Percentiles rank a stretch among this genome's conserved stretches.
Evolutionary conservation across 176 grass and related monocot genomes (phyloP).

Genomic region (Bolboschoenus planiculmis): DNA sequence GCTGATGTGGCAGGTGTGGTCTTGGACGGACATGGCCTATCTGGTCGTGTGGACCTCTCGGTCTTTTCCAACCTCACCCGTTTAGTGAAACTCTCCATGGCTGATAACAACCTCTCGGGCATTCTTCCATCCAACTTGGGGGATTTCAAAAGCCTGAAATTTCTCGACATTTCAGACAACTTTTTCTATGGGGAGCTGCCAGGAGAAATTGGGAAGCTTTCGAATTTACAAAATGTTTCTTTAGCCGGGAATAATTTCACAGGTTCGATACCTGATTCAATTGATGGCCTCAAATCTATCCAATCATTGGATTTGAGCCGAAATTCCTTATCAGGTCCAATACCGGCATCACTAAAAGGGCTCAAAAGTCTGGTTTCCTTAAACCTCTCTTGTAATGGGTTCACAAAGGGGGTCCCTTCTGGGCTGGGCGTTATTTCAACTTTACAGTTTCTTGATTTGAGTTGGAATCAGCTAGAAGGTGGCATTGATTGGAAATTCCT

Average conservation of each 20-base stretch:
- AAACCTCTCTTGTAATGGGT: constrained; percentile 73
- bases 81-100: constrained; percentile 79
- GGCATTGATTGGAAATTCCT: constrained; percentile 93
- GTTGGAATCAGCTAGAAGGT: constrained; percentile 82
- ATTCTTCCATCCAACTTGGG: constrained; percentile 48
- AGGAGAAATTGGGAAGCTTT: constrained; percentile 52
- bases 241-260: constrained; percentile 83
- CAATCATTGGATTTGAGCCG: constrained; percentile 74
- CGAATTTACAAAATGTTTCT: constrained; percentile 71
- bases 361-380: constrained; percentile 58
- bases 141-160: constrained; percentile 66
- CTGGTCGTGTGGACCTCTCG: constrained; percentile 56
- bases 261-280: constrained; percentile 53
- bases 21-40: constrained; percentile 67
- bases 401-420: constrained; percentile 66
- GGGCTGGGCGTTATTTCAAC: constrained; percentile 54
- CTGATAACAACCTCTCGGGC: constrained; percentile 78
- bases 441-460: constrained; percentile 72
- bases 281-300: constrained; percentile 56
- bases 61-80: constrained; percentile 76
- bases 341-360: constrained; percentile 45
- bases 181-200: constrained; percentile 55
- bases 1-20: constrained; percentile 73
- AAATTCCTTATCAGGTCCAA: constrained; percentile 57
- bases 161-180: constrained; percentile 74